Evolutionary conservation across 2,329 filamentous ascomycete genomes (phyloP).

Genomic region (Scedosporium dehoogii): DNA sequence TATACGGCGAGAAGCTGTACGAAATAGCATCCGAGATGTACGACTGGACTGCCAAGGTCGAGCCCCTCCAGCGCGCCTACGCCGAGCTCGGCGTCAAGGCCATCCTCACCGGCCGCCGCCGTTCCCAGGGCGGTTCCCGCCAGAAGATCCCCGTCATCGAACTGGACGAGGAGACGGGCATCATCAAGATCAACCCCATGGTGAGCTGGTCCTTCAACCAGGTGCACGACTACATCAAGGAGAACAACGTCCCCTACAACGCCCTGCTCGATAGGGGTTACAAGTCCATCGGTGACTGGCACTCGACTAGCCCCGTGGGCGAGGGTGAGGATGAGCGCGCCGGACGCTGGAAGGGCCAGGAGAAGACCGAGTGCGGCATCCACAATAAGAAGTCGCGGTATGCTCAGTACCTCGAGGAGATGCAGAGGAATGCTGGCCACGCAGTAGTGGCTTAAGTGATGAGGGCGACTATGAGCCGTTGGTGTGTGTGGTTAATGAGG

Average conservation of each 20-base stretch:
- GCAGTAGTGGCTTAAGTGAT: background rate
- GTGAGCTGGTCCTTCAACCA: conserved; percentile 90
- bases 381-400: conserved; percentile 97
- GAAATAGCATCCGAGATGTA: conserved; percentile 81
- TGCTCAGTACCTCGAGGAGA: conserved; percentile 65
- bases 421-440: conserved; percentile 48
- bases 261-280: conserved; percentile 85
- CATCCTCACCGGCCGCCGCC: conserved; percentile 82
- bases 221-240: conserved; percentile 77
- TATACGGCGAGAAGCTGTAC: conserved; percentile 77
- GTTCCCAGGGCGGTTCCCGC: conserved; percentile 87
- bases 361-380: conserved; percentile 96
- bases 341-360: conserved; percentile 91
- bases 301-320: conserved; percentile 83
- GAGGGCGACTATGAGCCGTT: background rate
- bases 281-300: conserved; percentile 97
- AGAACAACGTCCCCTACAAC: conserved; percentile 89
- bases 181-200: conserved; percentile 96
- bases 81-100: conserved; percentile 78
- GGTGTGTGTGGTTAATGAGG: background rate
- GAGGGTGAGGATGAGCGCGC: conserved; percentile 93
- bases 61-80: conserved; percentile 89
- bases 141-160: conserved; percentile 87
- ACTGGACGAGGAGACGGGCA: conserved; percentile 73
- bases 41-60: conserved; percentile 95